A percentile compares a stretch with the other conserved stretches of the same genome.
These are phyloP conservation scores for Serendipita sp. DNA, from an alignment of 768 basidiomycete species.

Conservation along the genomic window DNA sequence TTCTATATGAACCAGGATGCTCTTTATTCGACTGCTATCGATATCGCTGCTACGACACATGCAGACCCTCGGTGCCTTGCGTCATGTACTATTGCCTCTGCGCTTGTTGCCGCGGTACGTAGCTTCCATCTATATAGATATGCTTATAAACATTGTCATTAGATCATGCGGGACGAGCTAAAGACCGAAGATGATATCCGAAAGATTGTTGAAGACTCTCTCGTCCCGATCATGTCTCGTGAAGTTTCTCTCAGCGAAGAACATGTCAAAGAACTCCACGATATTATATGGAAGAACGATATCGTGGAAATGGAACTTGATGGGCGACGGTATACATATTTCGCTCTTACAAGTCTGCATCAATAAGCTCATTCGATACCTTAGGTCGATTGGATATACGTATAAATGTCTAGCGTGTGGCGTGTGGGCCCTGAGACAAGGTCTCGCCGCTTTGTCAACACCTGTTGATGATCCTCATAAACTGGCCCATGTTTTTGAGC, in stretches of 20 bases:
- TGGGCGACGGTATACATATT: neutral
- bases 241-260: neutral
- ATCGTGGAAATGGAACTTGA: neutral
- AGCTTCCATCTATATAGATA: neutral
- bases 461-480: neutral
- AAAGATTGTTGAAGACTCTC: neutral
- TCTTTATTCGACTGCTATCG: neutral
- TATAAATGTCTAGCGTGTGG: slow-evolving; percentile 2
- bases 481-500: neutral
- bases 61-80: slow-evolving; percentile 1
- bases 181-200: neutral
- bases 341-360: neutral
- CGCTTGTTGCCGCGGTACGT: neutral
- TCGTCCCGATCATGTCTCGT: neutral
- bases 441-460: neutral
- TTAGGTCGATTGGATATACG: slow-evolving; percentile 3
- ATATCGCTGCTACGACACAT: neutral
- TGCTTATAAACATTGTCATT: neutral
- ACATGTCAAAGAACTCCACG: neutral
- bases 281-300: neutral
- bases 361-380: neutral
- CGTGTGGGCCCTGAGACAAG: slow-evolving; percentile 1
- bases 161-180: neutral
- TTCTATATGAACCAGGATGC: neutral
- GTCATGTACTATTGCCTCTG: slow-evolving; percentile 4